Conservation (phyloP, 345 rosid genomes). For the Schrenkiella parvula region DNA sequence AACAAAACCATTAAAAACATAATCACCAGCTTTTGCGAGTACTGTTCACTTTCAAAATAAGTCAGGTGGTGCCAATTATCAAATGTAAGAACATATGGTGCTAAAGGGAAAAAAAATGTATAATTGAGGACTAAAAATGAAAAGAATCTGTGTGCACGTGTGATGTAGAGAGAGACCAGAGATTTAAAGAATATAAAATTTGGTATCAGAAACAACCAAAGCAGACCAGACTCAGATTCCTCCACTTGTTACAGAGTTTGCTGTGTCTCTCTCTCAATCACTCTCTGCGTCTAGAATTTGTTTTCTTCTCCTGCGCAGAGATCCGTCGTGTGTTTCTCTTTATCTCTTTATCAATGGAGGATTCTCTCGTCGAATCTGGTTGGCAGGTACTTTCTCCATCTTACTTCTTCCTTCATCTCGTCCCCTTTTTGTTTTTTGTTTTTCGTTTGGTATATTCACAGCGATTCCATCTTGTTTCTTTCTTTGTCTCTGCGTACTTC, state of each 20-base stretch:
- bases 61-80: not conserved
- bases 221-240: constrained; percentile 20
- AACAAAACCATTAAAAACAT: not conserved
- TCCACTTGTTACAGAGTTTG: constrained; percentile 23
- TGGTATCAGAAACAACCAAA: not conserved
- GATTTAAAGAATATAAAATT: not conserved
- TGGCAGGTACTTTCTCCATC: constrained; percentile 61
- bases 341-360: constrained; percentile 54
- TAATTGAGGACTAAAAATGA: not conserved
- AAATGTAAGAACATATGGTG: not conserved
- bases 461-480: not conserved
- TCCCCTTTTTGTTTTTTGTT: not conserved
- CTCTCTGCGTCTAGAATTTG: not conserved
- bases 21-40: not conserved
- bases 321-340: not conserved
- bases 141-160: constrained; percentile 6
- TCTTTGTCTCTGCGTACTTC: not conserved
- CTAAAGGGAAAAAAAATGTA: not conserved
- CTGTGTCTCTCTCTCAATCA: not conserved
- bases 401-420: not conserved
- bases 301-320: not conserved
- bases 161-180: not conserved
- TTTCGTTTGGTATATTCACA: not conserved
- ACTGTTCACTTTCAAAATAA: not conserved
- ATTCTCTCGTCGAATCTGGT: constrained; percentile 58